A percentile compares a stretch with the other conserved stretches of the same genome.
Conservation (phyloP, 352 stramenopile genomes). For the Globisporangium ultimum region DNA sequence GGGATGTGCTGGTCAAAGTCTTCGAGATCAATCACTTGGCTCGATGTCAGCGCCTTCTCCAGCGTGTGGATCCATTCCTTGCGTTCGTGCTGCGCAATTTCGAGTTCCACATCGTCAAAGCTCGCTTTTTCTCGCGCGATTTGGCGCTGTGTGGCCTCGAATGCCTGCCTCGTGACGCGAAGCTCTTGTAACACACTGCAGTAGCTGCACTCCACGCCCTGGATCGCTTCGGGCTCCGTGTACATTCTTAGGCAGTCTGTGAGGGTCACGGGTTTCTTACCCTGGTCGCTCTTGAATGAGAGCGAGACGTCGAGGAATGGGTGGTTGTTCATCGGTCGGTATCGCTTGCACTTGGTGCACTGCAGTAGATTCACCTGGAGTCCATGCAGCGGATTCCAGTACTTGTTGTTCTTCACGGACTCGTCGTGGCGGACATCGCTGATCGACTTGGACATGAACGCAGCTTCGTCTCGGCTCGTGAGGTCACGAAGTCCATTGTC, state of each 20-base stretch:
- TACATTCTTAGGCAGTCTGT: constrained; percentile 61
- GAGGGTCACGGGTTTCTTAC: constrained; percentile 34
- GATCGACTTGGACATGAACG: constrained; percentile 42
- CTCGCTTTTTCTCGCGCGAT: constrained; percentile 13
- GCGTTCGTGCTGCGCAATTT: constrained; percentile 56
- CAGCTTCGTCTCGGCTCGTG: constrained; percentile 13
- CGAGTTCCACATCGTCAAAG: constrained; percentile 32
- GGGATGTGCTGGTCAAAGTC: constrained; percentile 33
- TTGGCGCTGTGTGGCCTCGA: constrained; percentile 13
- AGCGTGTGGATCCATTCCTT: constrained; percentile 68
- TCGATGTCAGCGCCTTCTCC: constrained; percentile 31
- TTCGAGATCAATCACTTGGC: constrained; percentile 31
- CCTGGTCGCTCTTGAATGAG: constrained; percentile 42
- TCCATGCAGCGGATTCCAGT: constrained; percentile 75
- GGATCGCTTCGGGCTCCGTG: constrained; percentile 64
- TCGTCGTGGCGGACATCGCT: constrained; percentile 66
- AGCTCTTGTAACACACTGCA: constrained; percentile 65
- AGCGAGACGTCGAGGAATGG: constrained; percentile 79
- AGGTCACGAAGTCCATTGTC: constrained; percentile 59
- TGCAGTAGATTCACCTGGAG: constrained; percentile 81
- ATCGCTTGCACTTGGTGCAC: constrained; percentile 58
- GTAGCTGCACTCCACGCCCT: constrained; percentile 70
- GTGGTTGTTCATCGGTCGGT: constrained; percentile 70
- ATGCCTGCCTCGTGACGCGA: constrained; percentile 29
- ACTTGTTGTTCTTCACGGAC: constrained; percentile 47